Percentiles rank a stretch among this genome's conserved stretches.
Conservation (phyloP, 2,329 filamentous ascomycete species). For the Beauveria sp. region DNA sequence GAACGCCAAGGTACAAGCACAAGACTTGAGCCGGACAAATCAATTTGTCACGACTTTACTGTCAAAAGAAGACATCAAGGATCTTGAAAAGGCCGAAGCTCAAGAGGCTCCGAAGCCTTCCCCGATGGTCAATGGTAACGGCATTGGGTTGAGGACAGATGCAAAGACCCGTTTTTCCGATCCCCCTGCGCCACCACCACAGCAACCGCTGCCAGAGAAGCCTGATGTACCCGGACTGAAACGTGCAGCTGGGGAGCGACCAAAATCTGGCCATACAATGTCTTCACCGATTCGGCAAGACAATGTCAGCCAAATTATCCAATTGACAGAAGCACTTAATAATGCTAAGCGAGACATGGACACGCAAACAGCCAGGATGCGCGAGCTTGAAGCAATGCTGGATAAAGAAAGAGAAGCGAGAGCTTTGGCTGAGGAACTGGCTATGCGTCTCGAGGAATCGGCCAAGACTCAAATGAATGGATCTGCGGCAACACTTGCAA, state of each 20-base stretch:
- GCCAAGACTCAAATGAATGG: constrained; percentile 27
- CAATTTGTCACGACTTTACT: constrained; percentile 74
- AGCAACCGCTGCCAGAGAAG: constrained; percentile 89
- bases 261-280: constrained; percentile 47
- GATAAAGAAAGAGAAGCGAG: constrained; percentile 73
- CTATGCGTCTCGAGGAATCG: constrained; percentile 59
- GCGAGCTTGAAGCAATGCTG: constrained; percentile 67
- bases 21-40: constrained; percentile 75
- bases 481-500: not conserved
- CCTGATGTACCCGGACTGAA: constrained; percentile 73
- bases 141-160: constrained; percentile 57
- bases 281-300: constrained; percentile 54
- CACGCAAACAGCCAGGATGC: constrained; percentile 69
- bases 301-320: constrained; percentile 65
- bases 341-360: constrained; percentile 82
- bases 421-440: constrained; percentile 75
- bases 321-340: constrained; percentile 77
- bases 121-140: constrained; percentile 43
- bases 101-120: constrained; percentile 40
- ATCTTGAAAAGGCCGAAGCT: constrained; percentile 43
- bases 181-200: constrained; percentile 85
- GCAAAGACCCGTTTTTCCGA: constrained; percentile 82
- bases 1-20: constrained; percentile 76
- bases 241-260: constrained; percentile 66
- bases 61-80: constrained; percentile 60